Evolutionary conservation across 225 moss, liverwort and hornwort genomes (phyloP).

Genomic region (Antitrichia curtipendula): DNA sequence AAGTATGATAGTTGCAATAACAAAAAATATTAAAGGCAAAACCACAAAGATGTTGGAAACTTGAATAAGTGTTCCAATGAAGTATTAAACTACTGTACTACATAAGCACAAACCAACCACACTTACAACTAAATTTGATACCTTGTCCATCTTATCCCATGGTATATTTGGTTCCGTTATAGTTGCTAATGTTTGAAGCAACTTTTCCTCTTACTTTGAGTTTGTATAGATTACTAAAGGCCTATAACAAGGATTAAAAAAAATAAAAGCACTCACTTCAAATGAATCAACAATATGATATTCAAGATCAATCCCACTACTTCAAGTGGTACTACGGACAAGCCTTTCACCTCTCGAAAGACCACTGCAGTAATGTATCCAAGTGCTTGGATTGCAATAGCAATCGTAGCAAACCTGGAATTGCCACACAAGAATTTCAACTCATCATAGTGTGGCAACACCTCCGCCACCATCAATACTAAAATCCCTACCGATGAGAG

Average conservation of each 20-base stretch:
- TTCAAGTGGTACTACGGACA: background rate
- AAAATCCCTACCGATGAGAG: rapidly evolving
- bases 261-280: background rate
- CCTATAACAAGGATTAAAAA: background rate
- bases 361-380: background rate
- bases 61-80: background rate
- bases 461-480: background rate
- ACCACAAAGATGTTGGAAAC: background rate
- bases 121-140: rapidly evolving
- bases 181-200: no score
- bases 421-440: background rate
- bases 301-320: background rate
- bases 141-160: rapidly evolving
- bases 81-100: background rate
- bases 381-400: background rate
- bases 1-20: background rate
- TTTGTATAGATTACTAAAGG: background rate
- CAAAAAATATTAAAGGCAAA: background rate
- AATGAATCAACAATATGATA: background rate
- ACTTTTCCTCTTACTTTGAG: background rate
- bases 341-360: background rate
- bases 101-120: background rate
- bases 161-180: background rate
- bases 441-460: background rate
- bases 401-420: background rate